phyloP scores from a whole-genome alignment of 768 basidiomycete species.

The Tylopilus balloui region DNA sequence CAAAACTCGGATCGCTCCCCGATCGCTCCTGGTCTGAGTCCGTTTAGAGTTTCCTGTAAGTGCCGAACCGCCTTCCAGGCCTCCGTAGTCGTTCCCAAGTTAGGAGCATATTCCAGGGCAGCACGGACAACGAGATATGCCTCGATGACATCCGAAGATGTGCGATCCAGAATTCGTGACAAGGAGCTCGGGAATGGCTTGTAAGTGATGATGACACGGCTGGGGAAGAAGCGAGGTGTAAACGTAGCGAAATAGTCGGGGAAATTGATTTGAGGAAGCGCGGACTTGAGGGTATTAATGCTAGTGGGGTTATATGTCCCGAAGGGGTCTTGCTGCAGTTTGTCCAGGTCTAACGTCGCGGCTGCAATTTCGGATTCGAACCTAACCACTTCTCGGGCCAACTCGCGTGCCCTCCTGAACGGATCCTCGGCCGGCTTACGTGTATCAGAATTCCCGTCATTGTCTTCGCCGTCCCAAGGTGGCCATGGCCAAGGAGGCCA shows the following conservation, averaged over 20 bases:
- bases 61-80: slow-evolving; percentile 72
- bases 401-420: slow-evolving; percentile 47
- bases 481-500: slow-evolving; percentile 88
- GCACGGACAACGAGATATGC: slow-evolving; percentile 84
- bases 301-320: slow-evolving; percentile 84
- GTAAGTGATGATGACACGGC: slow-evolving; percentile 75
- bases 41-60: slow-evolving; percentile 68
- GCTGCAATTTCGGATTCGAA: slow-evolving; percentile 78
- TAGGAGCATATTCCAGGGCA: slow-evolving; percentile 60
- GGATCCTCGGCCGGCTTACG: slow-evolving; percentile 32
- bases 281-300: slow-evolving; percentile 61
- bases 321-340: slow-evolving; percentile 73
- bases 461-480: slow-evolving; percentile 71
- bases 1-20: slow-evolving; percentile 85
- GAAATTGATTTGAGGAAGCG: slow-evolving; percentile 76
- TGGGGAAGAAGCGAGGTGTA: slow-evolving; percentile 70
- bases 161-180: slow-evolving; percentile 61
- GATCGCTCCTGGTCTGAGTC: slow-evolving; percentile 82
- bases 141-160: slow-evolving; percentile 68
- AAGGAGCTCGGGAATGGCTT: slow-evolving; percentile 72
- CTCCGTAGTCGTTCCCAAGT: slow-evolving; percentile 70
- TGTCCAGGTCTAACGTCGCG: slow-evolving; percentile 77
- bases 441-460: slow-evolving; percentile 40
- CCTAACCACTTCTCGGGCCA: slow-evolving; percentile 66
- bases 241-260: slow-evolving; percentile 83